Conservation (phyloP, 2,329 filamentous ascomycete species). For the Talaromyces atroroseus region DNA sequence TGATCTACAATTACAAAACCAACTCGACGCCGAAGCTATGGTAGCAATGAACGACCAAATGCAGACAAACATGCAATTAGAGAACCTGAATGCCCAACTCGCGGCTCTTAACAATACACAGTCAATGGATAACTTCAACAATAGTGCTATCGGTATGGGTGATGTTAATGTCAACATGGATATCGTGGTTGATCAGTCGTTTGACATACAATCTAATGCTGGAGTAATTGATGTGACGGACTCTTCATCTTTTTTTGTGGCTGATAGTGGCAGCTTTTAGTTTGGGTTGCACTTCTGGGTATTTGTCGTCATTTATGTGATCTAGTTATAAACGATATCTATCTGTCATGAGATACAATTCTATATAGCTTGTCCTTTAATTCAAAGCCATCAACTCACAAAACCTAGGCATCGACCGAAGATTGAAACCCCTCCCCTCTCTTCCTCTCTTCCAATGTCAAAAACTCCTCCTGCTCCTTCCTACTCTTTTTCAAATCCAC, state of each 20-base stretch:
- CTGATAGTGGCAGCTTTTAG: not conserved
- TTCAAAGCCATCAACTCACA: not conserved
- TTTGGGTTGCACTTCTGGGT: not conserved
- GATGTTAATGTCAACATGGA: slow-evolving; percentile 7
- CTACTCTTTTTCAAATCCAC: slow-evolving; percentile 58
- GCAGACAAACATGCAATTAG: slow-evolving; percentile 3
- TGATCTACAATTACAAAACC: not conserved
- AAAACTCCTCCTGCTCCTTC: slow-evolving; percentile 53
- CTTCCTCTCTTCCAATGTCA: slow-evolving; percentile 41
- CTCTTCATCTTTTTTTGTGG: not conserved
- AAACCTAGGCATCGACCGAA: not conserved
- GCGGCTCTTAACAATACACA: slow-evolving; percentile 5
- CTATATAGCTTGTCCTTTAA: too few species aligned
- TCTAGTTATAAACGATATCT: not conserved
- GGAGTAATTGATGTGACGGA: not conserved
- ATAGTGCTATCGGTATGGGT: not conserved
- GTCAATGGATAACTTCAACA: not conserved
- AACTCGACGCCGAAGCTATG: not conserved
- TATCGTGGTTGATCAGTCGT: slow-evolving; percentile 4
- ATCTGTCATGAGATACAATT: not conserved
- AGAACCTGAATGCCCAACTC: slow-evolving; percentile 9
- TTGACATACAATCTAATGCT: not conserved
- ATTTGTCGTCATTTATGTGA: not conserved
- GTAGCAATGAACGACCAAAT: slow-evolving; percentile 1
- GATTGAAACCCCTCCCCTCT: not conserved